Evolutionary conservation across 148 eudicot genomes (phyloP).

Genomic region (Cornus kousa): DNA sequence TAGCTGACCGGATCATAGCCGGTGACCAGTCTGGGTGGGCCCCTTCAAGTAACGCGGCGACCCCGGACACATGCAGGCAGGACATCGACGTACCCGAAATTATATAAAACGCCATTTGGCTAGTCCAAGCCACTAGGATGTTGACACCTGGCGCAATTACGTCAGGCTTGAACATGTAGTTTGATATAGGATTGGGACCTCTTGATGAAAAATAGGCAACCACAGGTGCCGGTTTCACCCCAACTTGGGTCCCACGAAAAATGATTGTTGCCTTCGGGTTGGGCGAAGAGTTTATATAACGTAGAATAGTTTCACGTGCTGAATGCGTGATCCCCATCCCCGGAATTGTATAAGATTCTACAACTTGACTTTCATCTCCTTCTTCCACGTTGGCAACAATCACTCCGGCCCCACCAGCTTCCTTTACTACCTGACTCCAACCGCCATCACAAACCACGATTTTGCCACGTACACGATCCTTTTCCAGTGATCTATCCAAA

Average conservation of each 20-base stretch:
- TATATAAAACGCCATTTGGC: neutral
- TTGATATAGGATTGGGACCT: constrained; percentile 36
- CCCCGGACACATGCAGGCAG: too few relatives aligned
- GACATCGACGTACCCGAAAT: too few relatives aligned
- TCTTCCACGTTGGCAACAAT: constrained; percentile 31
- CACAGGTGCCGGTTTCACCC: constrained; percentile 43
- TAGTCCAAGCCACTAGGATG: constrained; percentile 44
- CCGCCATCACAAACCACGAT: constrained; percentile 50
- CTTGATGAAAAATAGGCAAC: constrained; percentile 19
- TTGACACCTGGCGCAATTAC: constrained; percentile 22
- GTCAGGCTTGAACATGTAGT: constrained; percentile 40
- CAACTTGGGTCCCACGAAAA: constrained; percentile 34
- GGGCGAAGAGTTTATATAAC: constrained; percentile 17
- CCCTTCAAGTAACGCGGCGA: too few relatives aligned
- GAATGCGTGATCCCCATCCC: constrained; percentile 31
- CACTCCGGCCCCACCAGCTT: constrained; percentile 43
- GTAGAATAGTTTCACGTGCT: constrained; percentile 19
- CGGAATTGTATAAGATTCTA: constrained; percentile 39
- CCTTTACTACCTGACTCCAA: constrained; percentile 20
- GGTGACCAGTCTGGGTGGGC: too few relatives aligned
- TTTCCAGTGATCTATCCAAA: constrained; percentile 28
- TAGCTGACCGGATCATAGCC: too few relatives aligned
- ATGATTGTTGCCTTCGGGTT: constrained; percentile 35
- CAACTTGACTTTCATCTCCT: constrained; percentile 33
- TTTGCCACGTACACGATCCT: constrained; percentile 37